Percentiles rank a stretch among this genome's conserved stretches.
Conservation (phyloP, 2,329 filamentous ascomycete species). For the Raffaelea arxii region DNA sequence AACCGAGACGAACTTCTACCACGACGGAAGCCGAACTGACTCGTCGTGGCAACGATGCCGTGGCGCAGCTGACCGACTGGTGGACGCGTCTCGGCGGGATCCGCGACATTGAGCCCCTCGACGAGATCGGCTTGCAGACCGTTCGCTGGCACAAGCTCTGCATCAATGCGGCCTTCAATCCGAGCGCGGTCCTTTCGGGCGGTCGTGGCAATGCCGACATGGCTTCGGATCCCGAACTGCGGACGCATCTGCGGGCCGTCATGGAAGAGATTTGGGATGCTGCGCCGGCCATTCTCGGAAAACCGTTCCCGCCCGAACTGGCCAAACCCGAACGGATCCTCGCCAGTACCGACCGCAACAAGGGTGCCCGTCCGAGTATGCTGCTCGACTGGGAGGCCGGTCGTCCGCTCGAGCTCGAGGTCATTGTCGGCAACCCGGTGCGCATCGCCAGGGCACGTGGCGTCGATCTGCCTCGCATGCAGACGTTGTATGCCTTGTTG, state of each 20-base stretch:
- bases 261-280: slow-evolving; percentile 62
- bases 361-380: slow-evolving; percentile 57
- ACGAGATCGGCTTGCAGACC: slow-evolving; percentile 57
- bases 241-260: slow-evolving; percentile 50
- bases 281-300: slow-evolving; percentile 52
- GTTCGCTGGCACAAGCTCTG: slow-evolving; percentile 69
- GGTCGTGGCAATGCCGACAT: slow-evolving; percentile 57
- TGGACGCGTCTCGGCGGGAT: slow-evolving; percentile 49
- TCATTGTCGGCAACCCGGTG: slow-evolving; percentile 62
- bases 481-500: slow-evolving; percentile 57
- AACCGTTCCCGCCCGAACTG: slow-evolving; percentile 48
- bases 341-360: slow-evolving; percentile 52
- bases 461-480: slow-evolving; percentile 55
- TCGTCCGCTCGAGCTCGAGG: slow-evolving; percentile 59
- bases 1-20: not conserved
- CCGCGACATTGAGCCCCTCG: slow-evolving; percentile 48
- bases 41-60: slow-evolving; percentile 27
- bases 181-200: slow-evolving; percentile 57
- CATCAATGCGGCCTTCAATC: slow-evolving; percentile 69
- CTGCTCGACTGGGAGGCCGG: slow-evolving; percentile 60
- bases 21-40: slow-evolving; percentile 2
- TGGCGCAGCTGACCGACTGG: slow-evolving; percentile 41
- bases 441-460: slow-evolving; percentile 52
- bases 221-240: slow-evolving; percentile 50
- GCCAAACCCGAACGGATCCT: slow-evolving; percentile 55